Percentiles rank a stretch among this genome's conserved stretches.
Conservation (phyloP, 2,329 filamentous ascomycete genomes). For the Talaromyces sp. region DNA sequence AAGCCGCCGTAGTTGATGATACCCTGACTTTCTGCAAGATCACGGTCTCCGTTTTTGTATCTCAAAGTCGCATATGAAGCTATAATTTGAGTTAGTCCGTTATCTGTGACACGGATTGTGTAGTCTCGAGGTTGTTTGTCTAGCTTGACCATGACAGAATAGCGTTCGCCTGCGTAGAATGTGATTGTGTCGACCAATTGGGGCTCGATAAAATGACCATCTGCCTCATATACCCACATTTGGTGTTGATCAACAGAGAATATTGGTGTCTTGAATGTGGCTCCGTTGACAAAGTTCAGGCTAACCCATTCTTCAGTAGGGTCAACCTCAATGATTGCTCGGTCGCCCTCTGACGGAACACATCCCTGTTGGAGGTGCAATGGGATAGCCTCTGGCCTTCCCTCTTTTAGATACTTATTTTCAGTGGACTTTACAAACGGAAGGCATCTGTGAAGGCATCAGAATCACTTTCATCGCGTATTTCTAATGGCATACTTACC, state of each 20-base stretch:
- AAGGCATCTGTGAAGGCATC: neutral
- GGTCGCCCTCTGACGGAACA: conserved; percentile 18
- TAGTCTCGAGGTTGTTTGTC: conserved; percentile 44
- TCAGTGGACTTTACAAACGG: conserved; percentile 4
- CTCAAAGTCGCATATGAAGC: conserved; percentile 48
- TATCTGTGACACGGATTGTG: conserved; percentile 50
- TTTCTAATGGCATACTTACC: too few relatives aligned
- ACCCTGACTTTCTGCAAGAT: too few relatives aligned
- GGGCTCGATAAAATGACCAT: conserved; percentile 40
- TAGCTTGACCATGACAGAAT: conserved; percentile 39
- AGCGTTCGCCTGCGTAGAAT: conserved; percentile 35
- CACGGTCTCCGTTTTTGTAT: conserved; percentile 38
- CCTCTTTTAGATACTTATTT: neutral
- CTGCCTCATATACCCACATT: conserved; percentile 41
- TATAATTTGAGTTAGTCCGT: conserved; percentile 50
- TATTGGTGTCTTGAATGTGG: conserved; percentile 24
- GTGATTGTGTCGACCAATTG: conserved; percentile 27
- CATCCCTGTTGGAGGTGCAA: conserved; percentile 7
- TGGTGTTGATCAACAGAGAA: conserved; percentile 41
- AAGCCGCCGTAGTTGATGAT: conserved; percentile 46
- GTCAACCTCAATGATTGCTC: conserved; percentile 27
- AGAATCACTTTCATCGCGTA: neutral
- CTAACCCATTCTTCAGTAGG: conserved; percentile 28
- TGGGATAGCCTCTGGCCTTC: conserved; percentile 10
- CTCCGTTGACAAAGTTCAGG: conserved; percentile 33